These are phyloP conservation scores for Silene uniflora DNA, from an alignment of 148 eudicot genomes.

Conservation along the genomic window DNA sequence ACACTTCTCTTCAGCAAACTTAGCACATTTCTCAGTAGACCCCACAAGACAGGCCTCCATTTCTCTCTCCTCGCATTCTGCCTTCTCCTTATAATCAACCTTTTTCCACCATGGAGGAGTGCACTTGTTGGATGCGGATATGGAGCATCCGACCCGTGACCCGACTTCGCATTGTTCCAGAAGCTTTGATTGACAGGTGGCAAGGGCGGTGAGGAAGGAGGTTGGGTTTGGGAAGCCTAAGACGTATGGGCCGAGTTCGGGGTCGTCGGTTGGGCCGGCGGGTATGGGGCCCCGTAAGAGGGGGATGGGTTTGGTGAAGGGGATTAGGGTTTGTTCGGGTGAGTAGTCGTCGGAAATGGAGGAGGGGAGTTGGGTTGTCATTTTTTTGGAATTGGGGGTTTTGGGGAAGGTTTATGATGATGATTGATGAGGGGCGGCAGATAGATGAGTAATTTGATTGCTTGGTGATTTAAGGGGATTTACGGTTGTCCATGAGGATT, in stretches of 20 bases:
- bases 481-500: no score
- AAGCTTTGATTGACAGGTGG: conserved; percentile 39
- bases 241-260: conserved; percentile 37
- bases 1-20: conserved; percentile 50
- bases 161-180: conserved; percentile 54
- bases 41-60: conserved; percentile 44
- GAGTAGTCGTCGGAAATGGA: conserved; percentile 40
- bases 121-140: conserved; percentile 59
- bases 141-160: conserved; percentile 64
- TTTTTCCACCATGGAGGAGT: conserved; percentile 64
- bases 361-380: not conserved
- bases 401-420: no score
- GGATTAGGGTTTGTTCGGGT: conserved; percentile 42
- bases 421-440: no score
- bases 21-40: conserved; percentile 39
- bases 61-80: conserved; percentile 63
- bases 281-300: conserved; percentile 55
- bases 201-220: conserved; percentile 45
- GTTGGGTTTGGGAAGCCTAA: conserved; percentile 49
- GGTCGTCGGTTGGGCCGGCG: conserved; percentile 43
- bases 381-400: no score
- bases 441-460: no score
- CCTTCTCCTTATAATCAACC: conserved; percentile 40
- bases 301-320: conserved; percentile 51
- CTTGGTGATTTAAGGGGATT: no score